Evolutionary conservation across 2,329 filamentous ascomycete genomes (phyloP).

Genomic region (Pseudocercospora macadamiae): DNA sequence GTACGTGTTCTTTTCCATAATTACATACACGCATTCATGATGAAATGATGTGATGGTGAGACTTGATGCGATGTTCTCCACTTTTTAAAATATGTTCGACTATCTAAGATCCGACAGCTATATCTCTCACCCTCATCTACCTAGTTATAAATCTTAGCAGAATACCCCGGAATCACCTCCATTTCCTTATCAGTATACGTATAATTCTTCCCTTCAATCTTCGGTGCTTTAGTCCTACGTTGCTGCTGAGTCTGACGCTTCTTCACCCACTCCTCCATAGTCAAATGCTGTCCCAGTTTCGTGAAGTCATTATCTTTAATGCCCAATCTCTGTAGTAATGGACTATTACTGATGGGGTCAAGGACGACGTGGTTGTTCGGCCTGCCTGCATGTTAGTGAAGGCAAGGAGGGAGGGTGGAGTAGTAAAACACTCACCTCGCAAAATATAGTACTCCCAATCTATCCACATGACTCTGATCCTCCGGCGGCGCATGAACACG

Average conservation of each 20-base stretch:
- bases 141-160: constrained; percentile 36
- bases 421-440: constrained; percentile 52
- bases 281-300: constrained; percentile 42
- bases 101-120: not conserved
- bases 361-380: constrained; percentile 45
- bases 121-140: too few relatives aligned
- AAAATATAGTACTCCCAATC: constrained; percentile 57
- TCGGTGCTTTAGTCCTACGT: constrained; percentile 42
- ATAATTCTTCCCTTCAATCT: constrained; percentile 43
- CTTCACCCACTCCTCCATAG: constrained; percentile 51
- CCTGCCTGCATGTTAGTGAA: constrained; percentile 7
- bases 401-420: not conserved
- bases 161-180: constrained; percentile 42
- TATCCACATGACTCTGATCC: constrained; percentile 53
- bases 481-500: constrained; percentile 52
- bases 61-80: too few relatives aligned
- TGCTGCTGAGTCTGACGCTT: constrained; percentile 41
- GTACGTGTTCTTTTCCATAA: not conserved
- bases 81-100: too few relatives aligned
- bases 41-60: not conserved
- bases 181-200: constrained; percentile 36
- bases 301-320: constrained; percentile 37
- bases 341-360: constrained; percentile 43
- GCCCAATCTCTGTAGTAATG: constrained; percentile 40
- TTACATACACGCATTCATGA: not conserved